Conservation (phyloP, 225 moss, liverwort and hornwort genomes). For the Lunularia cruciata region DNA sequence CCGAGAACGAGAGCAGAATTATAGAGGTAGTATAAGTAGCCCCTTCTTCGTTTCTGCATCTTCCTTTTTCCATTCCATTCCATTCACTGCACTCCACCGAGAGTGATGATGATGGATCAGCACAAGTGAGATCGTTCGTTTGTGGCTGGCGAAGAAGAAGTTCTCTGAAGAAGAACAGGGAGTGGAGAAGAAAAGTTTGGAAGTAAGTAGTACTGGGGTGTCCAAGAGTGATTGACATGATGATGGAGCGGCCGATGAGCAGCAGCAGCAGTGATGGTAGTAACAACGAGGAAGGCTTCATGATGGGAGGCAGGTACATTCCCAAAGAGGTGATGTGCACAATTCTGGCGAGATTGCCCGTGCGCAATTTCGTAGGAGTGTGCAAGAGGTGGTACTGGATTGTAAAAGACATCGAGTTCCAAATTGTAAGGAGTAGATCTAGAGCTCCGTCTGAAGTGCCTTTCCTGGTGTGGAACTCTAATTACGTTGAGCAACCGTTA, state of each 20-base stretch:
- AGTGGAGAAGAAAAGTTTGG: no score
- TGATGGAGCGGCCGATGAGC: neutral
- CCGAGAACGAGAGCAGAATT: no score
- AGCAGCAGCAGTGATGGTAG: neutral
- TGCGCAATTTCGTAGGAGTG: slow-evolving; percentile 6
- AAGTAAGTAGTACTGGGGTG: no score
- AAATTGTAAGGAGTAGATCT: slow-evolving; percentile 1
- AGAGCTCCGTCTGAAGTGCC: neutral
- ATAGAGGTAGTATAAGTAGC: no score
- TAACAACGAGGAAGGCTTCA: slow-evolving; percentile 9
- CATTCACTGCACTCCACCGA: no score
- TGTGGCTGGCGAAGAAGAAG: neutral
- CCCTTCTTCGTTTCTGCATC: no score
- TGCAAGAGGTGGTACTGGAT: slow-evolving; percentile 19
- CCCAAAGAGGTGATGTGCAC: slow-evolving; percentile 24
- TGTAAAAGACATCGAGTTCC: slow-evolving; percentile 5
- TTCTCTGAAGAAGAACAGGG: neutral
- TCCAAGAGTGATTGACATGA: no score
- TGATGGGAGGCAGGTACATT: slow-evolving; percentile 18
- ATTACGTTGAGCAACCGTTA: slow-evolving; percentile 14
- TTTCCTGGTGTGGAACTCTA: slow-evolving; percentile 17
- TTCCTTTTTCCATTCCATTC: no score
- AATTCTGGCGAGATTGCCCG: slow-evolving; percentile 17
- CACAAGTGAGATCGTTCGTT: no score
- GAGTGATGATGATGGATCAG: no score